Evolutionary conservation across 2,329 filamentous ascomycete species (phyloP), one percentile per base, ranked within the genome.

Genomic region (Diaporthe vaccinii): DNA sequence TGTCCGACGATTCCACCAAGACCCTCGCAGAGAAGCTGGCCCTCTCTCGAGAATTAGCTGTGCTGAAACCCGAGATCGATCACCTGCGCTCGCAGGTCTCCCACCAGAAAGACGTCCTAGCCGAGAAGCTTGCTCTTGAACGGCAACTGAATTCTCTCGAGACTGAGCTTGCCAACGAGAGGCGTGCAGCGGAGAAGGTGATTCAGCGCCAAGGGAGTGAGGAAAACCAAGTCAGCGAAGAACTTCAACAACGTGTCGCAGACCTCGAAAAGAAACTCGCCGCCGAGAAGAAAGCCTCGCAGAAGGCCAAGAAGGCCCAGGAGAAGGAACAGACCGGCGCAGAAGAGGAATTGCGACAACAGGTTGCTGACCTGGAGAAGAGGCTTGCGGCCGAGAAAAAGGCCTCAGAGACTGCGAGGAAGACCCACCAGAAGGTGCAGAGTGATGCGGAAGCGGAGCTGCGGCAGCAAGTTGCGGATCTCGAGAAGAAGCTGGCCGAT

Each of bases 161-260:
- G 82, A 92, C 95, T 58, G 94, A 98, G 79, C 88, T 98, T 2
- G 94, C 96, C 78, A 94, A 94, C 78, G 94, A 97, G 82, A 96
- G 84, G 76, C 81, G 82, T 73, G 82, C 82, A 2, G 83, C 81
- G 41, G 79, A 82, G 39, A 80, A 81, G 20, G 78, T 80, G n/a
- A 79, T 82, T 46, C 78, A 81, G 25, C 74, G 77, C 49, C 75
- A 76, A 49, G 76, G 77, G 58, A 70, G 25, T 20, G 61, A 79
- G 28, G 78, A 82, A 46, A 78, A 89, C 78, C 82, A 84, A 78
- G 86, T 85, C 65, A 77, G 85, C 82, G 81, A 89, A 81, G 82
- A 89, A 58, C 78, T 85, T 55, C 83, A 81, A 53, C 78, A 80
- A 3, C 81, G 80, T 25, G 78, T 86, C 3, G 80, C 84, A 14